Evolutionary conservation across 1,284 basidiomycete genomes (phyloP), one percentile per base, ranked within the genome.

Genomic region (Agroathelia rolfsii): DNA sequence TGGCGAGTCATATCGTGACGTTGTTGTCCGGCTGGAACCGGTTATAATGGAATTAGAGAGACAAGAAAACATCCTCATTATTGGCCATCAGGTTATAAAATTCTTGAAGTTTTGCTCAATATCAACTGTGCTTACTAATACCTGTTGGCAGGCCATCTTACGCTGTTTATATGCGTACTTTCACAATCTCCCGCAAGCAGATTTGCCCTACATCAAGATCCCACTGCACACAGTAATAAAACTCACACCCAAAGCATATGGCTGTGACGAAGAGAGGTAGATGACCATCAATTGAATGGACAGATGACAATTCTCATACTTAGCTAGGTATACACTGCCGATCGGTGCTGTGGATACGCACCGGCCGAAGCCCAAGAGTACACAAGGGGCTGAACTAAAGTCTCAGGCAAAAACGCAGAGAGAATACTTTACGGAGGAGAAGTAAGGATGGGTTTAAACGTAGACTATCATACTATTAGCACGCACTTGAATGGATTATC

Each of bases 31-130:
- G 18, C 68, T 99, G 16, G 95, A 99, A 54, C 95, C 95, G 9
- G 86, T 97, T 34, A 97, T 99, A 47, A 97, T 98, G 88, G 95
- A 99, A 58, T 72, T 98, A 12, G 95, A 99, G 56, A 67, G 95
- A 34, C 93, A 96, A 55, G 86, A 94, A 55, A 96, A 98, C 51
- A 93, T 99, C 40, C 63, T 99, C 22, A 88, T 99, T 45, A 84
- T 99, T 32, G 92, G 93, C 1, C 95, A 99, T 58, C 92, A 96
- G 62, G 82, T 78, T n/a, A n/a, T n/a, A n/a, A n/a, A 28, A 45
- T 61, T 45, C 24, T 37, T 24, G 12, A 41, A 36, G 6, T 14
- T 10, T 26, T 10, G 18, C 26, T 21, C 20, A 22, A 21, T n/a
- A n/a, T n/a, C n/a, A n/a, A n/a, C 21, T 30, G n/a, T 33, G 9